These are phyloP conservation scores for Magnaporthiopsis rhizophila DNA, from an alignment of 2,329 filamentous ascomycete species.

Conservation along the genomic window DNA sequence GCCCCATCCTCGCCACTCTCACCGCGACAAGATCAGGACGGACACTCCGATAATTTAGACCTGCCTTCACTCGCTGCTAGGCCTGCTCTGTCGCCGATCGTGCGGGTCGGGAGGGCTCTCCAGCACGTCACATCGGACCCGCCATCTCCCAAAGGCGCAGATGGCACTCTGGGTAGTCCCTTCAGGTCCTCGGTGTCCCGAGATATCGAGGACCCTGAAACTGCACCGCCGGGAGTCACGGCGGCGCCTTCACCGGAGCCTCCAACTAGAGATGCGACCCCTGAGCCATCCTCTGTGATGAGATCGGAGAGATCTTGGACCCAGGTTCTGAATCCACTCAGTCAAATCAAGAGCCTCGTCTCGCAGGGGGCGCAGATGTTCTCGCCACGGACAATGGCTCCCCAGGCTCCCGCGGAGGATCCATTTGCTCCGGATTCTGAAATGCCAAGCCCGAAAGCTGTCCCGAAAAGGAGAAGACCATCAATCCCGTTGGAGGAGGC, in stretches of 20 bases:
- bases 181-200: constrained; percentile 35
- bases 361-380: constrained; percentile 21
- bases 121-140: constrained; percentile 52
- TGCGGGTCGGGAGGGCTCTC: constrained; percentile 47
- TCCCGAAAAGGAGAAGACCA: constrained; percentile 5
- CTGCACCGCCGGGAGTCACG: neutral
- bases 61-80: constrained; percentile 24
- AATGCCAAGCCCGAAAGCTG: constrained; percentile 2
- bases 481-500: neutral
- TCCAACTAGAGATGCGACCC: neutral
- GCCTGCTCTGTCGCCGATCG: constrained; percentile 46
- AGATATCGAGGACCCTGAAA: constrained; percentile 21
- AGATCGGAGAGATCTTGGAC: constrained; percentile 19
- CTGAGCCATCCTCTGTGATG: constrained; percentile 8
- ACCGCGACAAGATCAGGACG: neutral
- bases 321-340: constrained; percentile 20
- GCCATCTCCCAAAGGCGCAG: constrained; percentile 45
- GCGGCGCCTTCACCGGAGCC: constrained; percentile 7
- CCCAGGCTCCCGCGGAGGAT: constrained; percentile 14
- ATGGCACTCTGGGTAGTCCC: constrained; percentile 45
- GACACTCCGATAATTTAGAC: constrained; percentile 15
- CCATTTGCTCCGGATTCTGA: constrained; percentile 16
- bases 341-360: constrained; percentile 23
- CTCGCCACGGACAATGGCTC: constrained; percentile 17
- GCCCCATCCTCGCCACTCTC: neutral